phyloP scores from a whole-genome alignment of 2,329 filamentous ascomycete genomes.

The Aspergillus brasiliensis region DNA sequence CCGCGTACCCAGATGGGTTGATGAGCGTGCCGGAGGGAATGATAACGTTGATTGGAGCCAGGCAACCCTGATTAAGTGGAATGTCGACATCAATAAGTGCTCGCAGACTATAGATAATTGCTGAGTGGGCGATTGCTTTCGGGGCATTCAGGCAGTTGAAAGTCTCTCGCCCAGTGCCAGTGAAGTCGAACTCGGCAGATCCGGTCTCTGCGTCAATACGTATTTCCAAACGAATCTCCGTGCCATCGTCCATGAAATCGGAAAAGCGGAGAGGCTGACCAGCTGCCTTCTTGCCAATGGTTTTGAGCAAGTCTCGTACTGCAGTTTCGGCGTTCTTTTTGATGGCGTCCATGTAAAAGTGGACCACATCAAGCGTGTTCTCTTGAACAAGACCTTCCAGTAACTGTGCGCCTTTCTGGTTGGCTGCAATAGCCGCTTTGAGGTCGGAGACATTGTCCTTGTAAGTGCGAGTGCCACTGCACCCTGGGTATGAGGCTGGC shows the following conservation, averaged over 20 bases:
- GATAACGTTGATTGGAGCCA: conserved; percentile 72
- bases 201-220: conserved; percentile 74
- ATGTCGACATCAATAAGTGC: conserved; percentile 80
- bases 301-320: conserved; percentile 73
- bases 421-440: background rate
- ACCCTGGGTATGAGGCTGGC: background rate
- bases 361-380: background rate
- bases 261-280: conserved; percentile 71
- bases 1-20: conserved; percentile 60
- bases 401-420: background rate
- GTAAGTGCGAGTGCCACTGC: background rate
- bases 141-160: conserved; percentile 81
- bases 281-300: conserved; percentile 68
- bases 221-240: conserved; percentile 72
- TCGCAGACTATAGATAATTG: conserved; percentile 83
- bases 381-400: background rate
- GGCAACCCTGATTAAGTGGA: conserved; percentile 82
- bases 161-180: conserved; percentile 75
- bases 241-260: conserved; percentile 88
- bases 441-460: background rate
- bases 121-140: conserved; percentile 77
- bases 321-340: conserved; percentile 77
- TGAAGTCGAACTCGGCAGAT: conserved; percentile 77
- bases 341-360: conserved; percentile 70
- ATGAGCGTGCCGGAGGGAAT: conserved; percentile 71